Evolutionary conservation across 768 basidiomycete species (phyloP).

Genomic region (Cubamyces sp.): DNA sequence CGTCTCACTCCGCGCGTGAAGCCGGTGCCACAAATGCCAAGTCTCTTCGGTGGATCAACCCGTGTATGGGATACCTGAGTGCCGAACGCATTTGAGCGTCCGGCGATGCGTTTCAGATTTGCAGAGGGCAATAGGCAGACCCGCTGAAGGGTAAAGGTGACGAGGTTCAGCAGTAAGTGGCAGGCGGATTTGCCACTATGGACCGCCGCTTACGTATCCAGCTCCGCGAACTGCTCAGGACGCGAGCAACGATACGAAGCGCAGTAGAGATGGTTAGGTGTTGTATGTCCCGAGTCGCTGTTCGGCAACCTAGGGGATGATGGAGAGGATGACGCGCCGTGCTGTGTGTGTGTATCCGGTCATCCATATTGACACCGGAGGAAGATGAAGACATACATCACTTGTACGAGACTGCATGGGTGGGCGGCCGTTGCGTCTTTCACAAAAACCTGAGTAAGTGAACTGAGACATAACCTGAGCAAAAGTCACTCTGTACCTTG

Average conservation of each 20-base stretch:
- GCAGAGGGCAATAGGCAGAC: background rate
- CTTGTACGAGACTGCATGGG: too few relatives aligned
- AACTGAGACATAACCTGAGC: too few relatives aligned
- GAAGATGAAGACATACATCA: too few relatives aligned
- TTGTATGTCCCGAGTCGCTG: background rate
- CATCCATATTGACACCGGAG: background rate
- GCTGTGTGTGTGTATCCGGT: background rate
- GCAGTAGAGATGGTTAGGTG: too few relatives aligned
- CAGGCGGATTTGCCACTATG: background rate
- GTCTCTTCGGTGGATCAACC: too few relatives aligned
- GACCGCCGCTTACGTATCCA: background rate
- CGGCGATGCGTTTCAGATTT: background rate
- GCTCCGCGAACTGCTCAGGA: background rate
- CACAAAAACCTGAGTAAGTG: too few relatives aligned
- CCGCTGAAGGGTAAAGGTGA: background rate
- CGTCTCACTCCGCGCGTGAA: too few relatives aligned
- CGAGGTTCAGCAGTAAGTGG: background rate
- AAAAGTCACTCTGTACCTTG: too few relatives aligned
- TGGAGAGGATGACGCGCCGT: background rate
- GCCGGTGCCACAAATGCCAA: too few relatives aligned
- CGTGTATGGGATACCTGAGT: too few relatives aligned
- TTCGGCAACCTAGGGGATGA: background rate
- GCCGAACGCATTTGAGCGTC: too few relatives aligned
- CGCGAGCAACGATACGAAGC: conserved; percentile 4
- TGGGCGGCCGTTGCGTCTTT: too few relatives aligned